phyloP scores from a whole-genome alignment of 805 yeast genomes.

The Candida tammaniensis region DNA sequence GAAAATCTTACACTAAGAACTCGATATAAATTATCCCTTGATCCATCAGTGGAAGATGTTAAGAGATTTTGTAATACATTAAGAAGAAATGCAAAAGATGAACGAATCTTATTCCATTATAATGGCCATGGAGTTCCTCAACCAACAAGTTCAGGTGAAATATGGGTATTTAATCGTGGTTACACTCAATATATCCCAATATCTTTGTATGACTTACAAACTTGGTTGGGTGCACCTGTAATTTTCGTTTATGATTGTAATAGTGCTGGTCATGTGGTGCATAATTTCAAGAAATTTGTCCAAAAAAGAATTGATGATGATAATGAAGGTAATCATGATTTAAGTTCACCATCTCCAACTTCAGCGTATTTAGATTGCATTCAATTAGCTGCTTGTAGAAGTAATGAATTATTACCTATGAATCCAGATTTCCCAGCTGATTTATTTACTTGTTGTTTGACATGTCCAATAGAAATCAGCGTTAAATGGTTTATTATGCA shows the following conservation, averaged over 20 bases:
- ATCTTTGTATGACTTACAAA: constrained; percentile 88
- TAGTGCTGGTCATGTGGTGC: constrained; percentile 89
- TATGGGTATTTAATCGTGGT: constrained; percentile 97
- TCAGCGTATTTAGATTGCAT: constrained; percentile 79
- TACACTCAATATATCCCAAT: constrained; percentile 98
- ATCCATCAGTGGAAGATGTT: constrained; percentile 94
- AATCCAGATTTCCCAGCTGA: constrained; percentile 95
- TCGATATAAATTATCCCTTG: constrained; percentile 84
- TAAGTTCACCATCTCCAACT: constrained; percentile 58
- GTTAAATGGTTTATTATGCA: constrained; percentile 89
- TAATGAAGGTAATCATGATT: constrained; percentile 55
- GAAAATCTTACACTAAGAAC: constrained; percentile 86
- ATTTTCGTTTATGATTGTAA: constrained; percentile 93
- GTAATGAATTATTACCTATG: constrained; percentile 86
- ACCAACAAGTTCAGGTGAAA: constrained; percentile 94
- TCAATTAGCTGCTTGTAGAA: constrained; percentile 88
- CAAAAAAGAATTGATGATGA: constrained; percentile 89
- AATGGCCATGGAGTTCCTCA: constrained; percentile 99
- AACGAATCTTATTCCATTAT: constrained; percentile 88
- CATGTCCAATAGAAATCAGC: constrained; percentile 93
- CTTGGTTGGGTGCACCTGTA: constrained; percentile 98
- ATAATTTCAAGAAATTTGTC: constrained; percentile 84
- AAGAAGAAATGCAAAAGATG: constrained; percentile 89
- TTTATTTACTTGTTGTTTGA: constrained; percentile 89
- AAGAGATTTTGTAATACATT: constrained; percentile 87